phyloP scores from a whole-genome alignment of 352 stramenopile genomes.

The Phytophthora capsici region DNA sequence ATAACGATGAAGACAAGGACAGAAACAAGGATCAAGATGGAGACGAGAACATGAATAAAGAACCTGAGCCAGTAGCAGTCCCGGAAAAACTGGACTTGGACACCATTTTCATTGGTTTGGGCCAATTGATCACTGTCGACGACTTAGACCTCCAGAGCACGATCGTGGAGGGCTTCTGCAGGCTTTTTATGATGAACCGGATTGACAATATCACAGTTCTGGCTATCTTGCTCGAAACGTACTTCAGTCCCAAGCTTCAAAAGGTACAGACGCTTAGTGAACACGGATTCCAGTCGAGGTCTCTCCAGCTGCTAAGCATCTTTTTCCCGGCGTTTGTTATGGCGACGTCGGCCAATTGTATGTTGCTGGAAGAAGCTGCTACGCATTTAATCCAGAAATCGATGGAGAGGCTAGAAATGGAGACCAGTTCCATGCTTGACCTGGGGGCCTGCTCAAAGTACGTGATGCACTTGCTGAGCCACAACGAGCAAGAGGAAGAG shows the following conservation, averaged over 20 bases:
- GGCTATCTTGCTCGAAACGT: conserved; percentile 72
- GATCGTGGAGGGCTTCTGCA: conserved; percentile 80
- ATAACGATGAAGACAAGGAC: conserved; percentile 13
- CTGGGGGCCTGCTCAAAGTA: conserved; percentile 62
- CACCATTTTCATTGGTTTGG: conserved; percentile 64
- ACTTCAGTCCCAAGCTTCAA: conserved; percentile 69
- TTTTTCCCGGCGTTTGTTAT: conserved; percentile 78
- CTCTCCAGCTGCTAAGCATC: conserved; percentile 74
- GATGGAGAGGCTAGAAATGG: conserved; percentile 57
- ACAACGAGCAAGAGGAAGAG: conserved; percentile 45
- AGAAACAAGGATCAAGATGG: conserved; percentile 11
- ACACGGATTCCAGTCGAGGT: conserved; percentile 65
- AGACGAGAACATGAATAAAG: conserved; percentile 36
- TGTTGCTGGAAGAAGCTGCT: conserved; percentile 66
- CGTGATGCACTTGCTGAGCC: conserved; percentile 63
- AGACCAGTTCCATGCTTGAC: conserved; percentile 52
- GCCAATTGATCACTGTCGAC: conserved; percentile 55
- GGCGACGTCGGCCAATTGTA: conserved; percentile 60
- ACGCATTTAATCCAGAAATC: conserved; percentile 70
- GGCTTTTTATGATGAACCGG: conserved; percentile 77
- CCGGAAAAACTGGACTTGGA: conserved; percentile 60
- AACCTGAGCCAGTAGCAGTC: conserved; percentile 14
- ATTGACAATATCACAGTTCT: conserved; percentile 69
- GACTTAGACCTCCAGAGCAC: conserved; percentile 77
- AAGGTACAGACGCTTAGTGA: conserved; percentile 59